Conservation (phyloP, 192 early-diverging fungal species). For the Lunasporangiospora selenospora region DNA sequence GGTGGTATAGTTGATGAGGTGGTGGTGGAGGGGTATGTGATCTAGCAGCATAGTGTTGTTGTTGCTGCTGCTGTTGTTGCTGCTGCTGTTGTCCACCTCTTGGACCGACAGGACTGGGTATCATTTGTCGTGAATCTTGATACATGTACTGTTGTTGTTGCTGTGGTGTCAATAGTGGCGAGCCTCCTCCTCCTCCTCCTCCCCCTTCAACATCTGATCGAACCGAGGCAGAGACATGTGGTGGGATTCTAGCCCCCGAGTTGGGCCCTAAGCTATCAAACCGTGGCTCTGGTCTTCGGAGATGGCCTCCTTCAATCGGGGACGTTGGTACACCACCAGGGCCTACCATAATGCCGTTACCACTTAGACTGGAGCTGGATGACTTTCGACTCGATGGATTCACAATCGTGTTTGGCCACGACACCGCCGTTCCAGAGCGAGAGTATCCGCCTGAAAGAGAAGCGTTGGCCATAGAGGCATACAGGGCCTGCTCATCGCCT, state of each 20-base stretch:
- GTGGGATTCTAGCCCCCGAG: background rate
- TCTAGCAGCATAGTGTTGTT: too few species aligned
- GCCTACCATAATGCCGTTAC: too few species aligned
- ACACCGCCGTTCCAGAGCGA: background rate
- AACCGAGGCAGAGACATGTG: background rate
- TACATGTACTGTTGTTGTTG: conserved; percentile 17
- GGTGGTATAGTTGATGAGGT: conserved; percentile 19
- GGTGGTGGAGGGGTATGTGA: conserved; percentile 23
- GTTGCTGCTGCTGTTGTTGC: conserved; percentile 2
- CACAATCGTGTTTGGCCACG: too few species aligned
- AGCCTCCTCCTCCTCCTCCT: background rate
- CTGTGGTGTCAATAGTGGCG: background rate
- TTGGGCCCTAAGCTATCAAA: conserved; percentile 32
- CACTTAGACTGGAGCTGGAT: conserved; percentile 14
- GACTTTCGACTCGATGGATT: conserved; percentile 25
- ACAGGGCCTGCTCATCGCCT: conserved; percentile 7
- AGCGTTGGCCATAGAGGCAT: background rate
- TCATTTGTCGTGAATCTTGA: background rate
- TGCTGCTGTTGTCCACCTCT: conserved; percentile 8
- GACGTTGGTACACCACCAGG: conserved; percentile 20
- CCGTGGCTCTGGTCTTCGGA: conserved; percentile 13
- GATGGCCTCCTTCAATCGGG: conserved; percentile 13
- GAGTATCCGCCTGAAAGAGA: background rate
- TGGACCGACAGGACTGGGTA: too few species aligned
- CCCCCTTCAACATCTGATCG: too few species aligned